Evolutionary conservation across 306 rosid genomes (phyloP), one percentile per base, ranked within the genome.

Genomic region (Psophocarpus tetragonolobus): DNA sequence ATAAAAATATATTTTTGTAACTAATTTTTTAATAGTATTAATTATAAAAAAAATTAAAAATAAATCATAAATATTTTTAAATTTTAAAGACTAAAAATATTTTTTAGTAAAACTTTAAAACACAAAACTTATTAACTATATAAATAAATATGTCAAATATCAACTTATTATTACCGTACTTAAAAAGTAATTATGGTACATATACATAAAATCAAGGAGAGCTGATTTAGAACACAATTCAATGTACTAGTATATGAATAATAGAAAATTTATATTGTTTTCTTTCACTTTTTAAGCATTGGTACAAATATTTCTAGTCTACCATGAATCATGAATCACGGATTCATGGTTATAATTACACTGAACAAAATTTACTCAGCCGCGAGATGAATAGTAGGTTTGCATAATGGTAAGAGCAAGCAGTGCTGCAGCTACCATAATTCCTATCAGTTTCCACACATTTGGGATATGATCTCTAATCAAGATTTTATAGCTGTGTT

Each of bases 331-430:
- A 53, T 50, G 38, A 72, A 54, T 36, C 53, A 53, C 32, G 62
- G 30, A 70, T 18, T 32, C 47, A 70, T 13, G 65, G 48, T 35
- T 11, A 11, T 1, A 36, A 35, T 21, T 36, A 35, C 13, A 33
- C 53, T 20, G 23, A 54, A 3, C 26, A 53, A 14, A 35, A 72
- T 23, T 21, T 36, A 36, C 39, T 73, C 44, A 60, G 30, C 10
- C 20, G 18, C 27, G 78, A 17, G 84, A 53, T 30, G 76, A 74
- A 54, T 66, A 81, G 36, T 74, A 81, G 11, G 80, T 81, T 33
- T 81, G 84, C 80, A 74, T 74, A 8, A 81, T 44, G 64, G 76
- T 74, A 3, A 81, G 84, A 74, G 38, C 71, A 67, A 81, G 80
- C 27, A 81, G 30, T 35, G 24, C 60, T 14, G 75, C 70, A 26